Conservation (phyloP, 208 protist species). For the Vickermania ingenoplastis region DNA sequence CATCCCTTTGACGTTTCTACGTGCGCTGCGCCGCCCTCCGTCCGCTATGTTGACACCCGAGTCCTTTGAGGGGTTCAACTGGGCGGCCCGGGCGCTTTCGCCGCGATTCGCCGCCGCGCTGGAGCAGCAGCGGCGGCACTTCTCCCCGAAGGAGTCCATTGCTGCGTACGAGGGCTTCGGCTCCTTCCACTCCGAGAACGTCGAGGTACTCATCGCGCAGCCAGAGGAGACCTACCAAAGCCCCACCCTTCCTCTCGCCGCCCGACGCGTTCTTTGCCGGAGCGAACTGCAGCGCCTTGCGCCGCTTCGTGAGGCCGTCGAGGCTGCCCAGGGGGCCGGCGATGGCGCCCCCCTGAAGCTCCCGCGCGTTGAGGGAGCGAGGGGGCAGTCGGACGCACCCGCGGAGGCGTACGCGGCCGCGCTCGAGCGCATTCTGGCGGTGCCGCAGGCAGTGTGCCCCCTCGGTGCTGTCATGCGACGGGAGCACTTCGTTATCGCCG, state of each 20-base stretch:
- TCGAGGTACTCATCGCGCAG: constrained; percentile 67
- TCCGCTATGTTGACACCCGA: too few species aligned
- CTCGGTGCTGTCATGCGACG: constrained; percentile 44
- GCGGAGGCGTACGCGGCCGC: background rate
- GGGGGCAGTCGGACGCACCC: background rate
- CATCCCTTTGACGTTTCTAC: too few species aligned
- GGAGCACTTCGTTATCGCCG: constrained; percentile 60
- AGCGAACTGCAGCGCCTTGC: constrained; percentile 19
- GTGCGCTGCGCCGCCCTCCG: too few species aligned
- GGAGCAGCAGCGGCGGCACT: constrained; percentile 8
- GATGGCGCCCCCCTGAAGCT: background rate
- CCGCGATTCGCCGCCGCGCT: constrained; percentile 18
- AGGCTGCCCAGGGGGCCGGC: background rate
- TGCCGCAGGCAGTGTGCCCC: background rate
- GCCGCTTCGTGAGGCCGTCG: background rate
- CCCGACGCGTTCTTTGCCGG: constrained; percentile 20
- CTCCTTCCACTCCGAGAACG: constrained; percentile 88
- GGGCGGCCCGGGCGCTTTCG: constrained; percentile 20
- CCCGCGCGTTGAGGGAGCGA: background rate
- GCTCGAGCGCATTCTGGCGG: background rate
- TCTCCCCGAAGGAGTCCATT: constrained; percentile 13
- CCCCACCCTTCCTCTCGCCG: constrained; percentile 40
- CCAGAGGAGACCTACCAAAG: constrained; percentile 30
- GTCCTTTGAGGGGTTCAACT: too few species aligned
- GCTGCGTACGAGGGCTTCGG: constrained; percentile 81